These are phyloP conservation scores for Beverwykella pulmonaria DNA, from an alignment of 495 filamentous ascomycete genomes.

Conservation along the genomic window DNA sequence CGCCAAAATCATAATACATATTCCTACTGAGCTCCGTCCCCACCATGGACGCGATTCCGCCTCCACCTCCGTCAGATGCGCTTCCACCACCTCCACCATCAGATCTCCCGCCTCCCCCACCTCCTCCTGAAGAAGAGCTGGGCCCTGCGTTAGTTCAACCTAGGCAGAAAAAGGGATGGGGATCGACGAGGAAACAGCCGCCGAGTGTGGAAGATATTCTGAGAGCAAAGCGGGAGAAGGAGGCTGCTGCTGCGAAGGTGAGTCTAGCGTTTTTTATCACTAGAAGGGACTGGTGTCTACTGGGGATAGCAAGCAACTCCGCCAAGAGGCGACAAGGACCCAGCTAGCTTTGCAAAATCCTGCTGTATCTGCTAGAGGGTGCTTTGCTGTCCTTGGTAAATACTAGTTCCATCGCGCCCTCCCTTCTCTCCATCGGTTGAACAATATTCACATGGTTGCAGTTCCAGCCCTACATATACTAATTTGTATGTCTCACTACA, in stretches of 20 bases:
- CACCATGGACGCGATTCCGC: too few relatives aligned
- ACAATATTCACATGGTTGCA: constrained; percentile 41
- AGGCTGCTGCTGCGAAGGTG: constrained; percentile 76
- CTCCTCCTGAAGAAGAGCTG: constrained; percentile 16
- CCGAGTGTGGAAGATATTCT: constrained; percentile 78
- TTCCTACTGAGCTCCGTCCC: too few relatives aligned
- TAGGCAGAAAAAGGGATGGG: constrained; percentile 62
- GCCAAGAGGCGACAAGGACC: too few relatives aligned
- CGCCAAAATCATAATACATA: too few relatives aligned
- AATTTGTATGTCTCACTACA: constrained; percentile 45
- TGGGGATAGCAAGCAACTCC: background rate
- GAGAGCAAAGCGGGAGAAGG: constrained; percentile 75
- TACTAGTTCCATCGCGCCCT: background rate
- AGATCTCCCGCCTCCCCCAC: constrained; percentile 24
- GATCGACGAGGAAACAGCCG: constrained; percentile 52
- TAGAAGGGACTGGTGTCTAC: too few relatives aligned
- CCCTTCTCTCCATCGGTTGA: background rate
- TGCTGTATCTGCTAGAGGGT: too few relatives aligned
- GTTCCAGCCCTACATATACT: constrained; percentile 35
- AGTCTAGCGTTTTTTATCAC: constrained; percentile 22
- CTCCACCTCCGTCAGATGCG: constrained; percentile 1
- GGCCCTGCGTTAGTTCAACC: constrained; percentile 10
- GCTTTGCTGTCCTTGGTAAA: too few relatives aligned
- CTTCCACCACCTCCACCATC: constrained; percentile 4
- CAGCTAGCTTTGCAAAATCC: too few relatives aligned